phyloP scores from a whole-genome alignment of 2,329 filamentous ascomycete species.

The Aspergillus unguis region DNA sequence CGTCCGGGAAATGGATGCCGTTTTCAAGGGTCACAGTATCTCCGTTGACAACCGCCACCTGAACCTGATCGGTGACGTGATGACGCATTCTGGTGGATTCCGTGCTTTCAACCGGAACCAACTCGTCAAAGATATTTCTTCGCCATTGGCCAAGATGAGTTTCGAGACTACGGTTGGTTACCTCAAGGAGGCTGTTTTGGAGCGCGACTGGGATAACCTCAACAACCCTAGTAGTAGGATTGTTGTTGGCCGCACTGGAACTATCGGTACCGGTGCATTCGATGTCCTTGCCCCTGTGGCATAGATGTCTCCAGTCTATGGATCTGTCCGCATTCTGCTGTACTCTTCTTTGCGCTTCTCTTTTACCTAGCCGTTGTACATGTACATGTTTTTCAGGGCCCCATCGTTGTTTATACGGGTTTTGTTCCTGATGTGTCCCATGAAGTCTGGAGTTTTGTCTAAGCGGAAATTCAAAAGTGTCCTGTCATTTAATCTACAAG shows the following conservation, averaged over 20 bases:
- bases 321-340: neutral
- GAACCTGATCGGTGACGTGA: constrained; percentile 93
- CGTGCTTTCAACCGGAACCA: constrained; percentile 91
- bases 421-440: constrained; percentile 32
- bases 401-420: constrained; percentile 26
- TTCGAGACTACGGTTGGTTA: constrained; percentile 97
- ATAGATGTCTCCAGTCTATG: constrained; percentile 22
- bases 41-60: constrained; percentile 86
- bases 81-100: constrained; percentile 91
- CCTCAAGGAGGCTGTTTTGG: constrained; percentile 84
- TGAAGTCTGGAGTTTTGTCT: constrained; percentile 37
- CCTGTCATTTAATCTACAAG: constrained; percentile 26
- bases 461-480: constrained; percentile 34
- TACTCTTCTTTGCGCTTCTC: constrained; percentile 6
- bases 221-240: constrained; percentile 81
- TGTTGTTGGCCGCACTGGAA: constrained; percentile 78
- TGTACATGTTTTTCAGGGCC: constrained; percentile 17
- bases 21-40: constrained; percentile 91
- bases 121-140: constrained; percentile 71
- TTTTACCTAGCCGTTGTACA: constrained; percentile 19
- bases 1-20: constrained; percentile 75
- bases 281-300: constrained; percentile 67
- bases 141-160: constrained; percentile 97
- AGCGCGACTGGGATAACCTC: constrained; percentile 86
- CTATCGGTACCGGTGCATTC: constrained; percentile 85